These are phyloP conservation scores for Yamagishiella unicocca DNA, from an alignment of 139 green algal genomes.

Conservation along the genomic window DNA sequence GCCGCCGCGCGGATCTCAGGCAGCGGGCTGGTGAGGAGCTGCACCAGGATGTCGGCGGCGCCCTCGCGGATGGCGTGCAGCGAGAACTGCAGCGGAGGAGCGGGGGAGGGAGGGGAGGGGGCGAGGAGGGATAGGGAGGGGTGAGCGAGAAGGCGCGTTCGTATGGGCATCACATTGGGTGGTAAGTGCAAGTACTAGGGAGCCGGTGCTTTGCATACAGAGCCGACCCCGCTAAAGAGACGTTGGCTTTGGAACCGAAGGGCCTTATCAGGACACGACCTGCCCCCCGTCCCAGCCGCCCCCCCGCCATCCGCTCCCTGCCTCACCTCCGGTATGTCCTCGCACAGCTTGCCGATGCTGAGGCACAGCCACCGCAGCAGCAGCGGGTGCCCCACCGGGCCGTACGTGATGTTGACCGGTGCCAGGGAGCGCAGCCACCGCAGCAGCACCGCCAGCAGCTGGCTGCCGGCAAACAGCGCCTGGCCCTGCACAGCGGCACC, in stretches of 20 bases:
- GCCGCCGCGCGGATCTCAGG: conserved; percentile 91
- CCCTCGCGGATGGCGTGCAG: conserved; percentile 68
- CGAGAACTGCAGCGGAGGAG: conserved; percentile 41
- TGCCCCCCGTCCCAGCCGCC: neutral
- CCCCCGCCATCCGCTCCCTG: too few relatives aligned
- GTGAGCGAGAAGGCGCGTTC: neutral
- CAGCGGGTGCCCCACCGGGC: conserved; percentile 59
- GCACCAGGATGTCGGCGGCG: conserved; percentile 67
- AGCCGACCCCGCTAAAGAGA: neutral
- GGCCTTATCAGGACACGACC: neutral
- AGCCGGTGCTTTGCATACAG: neutral
- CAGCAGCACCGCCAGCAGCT: conserved; percentile 69
- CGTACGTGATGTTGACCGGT: conserved; percentile 52
- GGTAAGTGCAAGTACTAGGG: neutral
- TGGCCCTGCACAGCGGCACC: too few relatives aligned
- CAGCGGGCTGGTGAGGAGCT: conserved; percentile 68
- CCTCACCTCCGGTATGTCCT: conserved; percentile 71
- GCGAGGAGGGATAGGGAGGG: neutral
- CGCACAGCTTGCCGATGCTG: conserved; percentile 89
- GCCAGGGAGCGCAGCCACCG: conserved; percentile 65
- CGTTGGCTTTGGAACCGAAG: neutral
- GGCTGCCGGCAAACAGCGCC: conserved; percentile 58
- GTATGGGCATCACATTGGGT: neutral
- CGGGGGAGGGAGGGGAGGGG: neutral
- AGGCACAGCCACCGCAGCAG: conserved; percentile 96